A percentile compares a stretch with the other conserved stretches of the same genome.
Conservation (phyloP, 2,329 filamentous ascomycete species). For the Ramularia collo-cygni region DNA sequence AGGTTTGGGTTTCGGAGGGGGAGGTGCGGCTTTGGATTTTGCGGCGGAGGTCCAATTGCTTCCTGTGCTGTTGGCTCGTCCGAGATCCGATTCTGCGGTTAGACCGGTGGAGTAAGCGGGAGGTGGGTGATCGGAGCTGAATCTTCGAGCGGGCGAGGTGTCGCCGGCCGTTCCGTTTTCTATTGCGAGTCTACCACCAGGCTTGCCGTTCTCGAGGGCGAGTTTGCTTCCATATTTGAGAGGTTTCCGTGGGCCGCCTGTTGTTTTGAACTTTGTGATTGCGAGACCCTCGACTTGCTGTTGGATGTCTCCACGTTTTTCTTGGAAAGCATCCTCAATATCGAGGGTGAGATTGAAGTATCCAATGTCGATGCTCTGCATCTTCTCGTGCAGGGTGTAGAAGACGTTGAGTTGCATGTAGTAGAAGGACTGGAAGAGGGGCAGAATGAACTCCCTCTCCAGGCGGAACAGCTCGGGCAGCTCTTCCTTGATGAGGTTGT, state of each 20-base stretch:
- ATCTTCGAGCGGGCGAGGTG: conserved; percentile 21
- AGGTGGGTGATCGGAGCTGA: conserved; percentile 23
- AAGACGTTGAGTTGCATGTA: conserved; percentile 99
- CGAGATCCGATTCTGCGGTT: conserved; percentile 19
- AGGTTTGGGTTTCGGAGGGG: conserved; percentile 57
- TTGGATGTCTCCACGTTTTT: conserved; percentile 82
- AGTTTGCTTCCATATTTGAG: conserved; percentile 43
- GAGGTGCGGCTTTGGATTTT: conserved; percentile 44
- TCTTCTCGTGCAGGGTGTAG: conserved; percentile 95
- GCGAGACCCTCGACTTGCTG: conserved; percentile 74
- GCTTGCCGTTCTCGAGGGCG: conserved; percentile 28
- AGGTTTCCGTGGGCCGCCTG: conserved; percentile 52
- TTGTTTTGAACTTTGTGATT: conserved; percentile 88
- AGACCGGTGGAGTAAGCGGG: conserved; percentile 21
- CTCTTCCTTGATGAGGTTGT: conserved; percentile 93
- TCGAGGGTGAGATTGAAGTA: conserved; percentile 92
- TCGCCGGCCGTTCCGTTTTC: conserved; percentile 14
- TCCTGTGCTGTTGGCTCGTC: conserved; percentile 29
- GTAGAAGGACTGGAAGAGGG: conserved; percentile 97
- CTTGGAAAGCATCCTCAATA: conserved; percentile 82
- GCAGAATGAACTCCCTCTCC: conserved; percentile 90
- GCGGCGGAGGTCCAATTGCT: conserved; percentile 38
- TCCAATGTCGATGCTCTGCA: conserved; percentile 94
- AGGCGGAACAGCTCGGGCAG: conserved; percentile 83
- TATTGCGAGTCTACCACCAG: conserved; percentile 24